Percentiles rank a stretch among this genome's conserved stretches.
These are phyloP conservation scores for Chytriomyces sp. DNA, from an alignment of 192 early-diverging fungal species.

Conservation along the genomic window DNA sequence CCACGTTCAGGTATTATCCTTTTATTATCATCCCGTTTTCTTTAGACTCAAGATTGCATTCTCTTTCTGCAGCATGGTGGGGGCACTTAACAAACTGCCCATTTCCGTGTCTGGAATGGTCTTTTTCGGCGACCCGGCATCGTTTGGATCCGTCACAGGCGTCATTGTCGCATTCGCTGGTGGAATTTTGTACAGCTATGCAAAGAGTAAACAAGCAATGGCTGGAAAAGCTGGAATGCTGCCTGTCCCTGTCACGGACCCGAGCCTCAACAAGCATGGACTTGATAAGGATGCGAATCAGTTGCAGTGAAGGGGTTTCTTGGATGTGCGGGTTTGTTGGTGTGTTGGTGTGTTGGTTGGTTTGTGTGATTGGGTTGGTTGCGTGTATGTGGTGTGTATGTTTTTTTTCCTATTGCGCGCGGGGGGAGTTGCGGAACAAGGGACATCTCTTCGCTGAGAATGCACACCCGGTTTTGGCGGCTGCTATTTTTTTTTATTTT, in stretches of 20 bases:
- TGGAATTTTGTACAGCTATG: conserved; percentile 30
- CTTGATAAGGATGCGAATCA: conserved; percentile 6
- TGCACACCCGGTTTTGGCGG: too few species aligned
- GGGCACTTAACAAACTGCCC: conserved; percentile 96
- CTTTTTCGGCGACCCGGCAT: conserved; percentile 85
- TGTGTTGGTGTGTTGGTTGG: not conserved
- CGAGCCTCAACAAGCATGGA: conserved; percentile 13
- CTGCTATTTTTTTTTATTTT: too few species aligned
- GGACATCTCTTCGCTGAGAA: too few species aligned
- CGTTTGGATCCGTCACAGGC: conserved; percentile 78
- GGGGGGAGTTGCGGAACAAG: too few species aligned
- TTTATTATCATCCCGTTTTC: too few species aligned
- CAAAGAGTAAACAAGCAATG: conserved; percentile 27
- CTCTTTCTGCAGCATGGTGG: conserved; percentile 75
- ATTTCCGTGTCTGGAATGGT: conserved; percentile 94
- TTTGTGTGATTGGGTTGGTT: not conserved
- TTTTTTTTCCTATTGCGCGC: not conserved
- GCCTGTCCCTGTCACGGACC: conserved; percentile 1
- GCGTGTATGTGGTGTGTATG: not conserved
- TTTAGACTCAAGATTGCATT: not conserved
- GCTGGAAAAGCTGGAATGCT: not conserved
- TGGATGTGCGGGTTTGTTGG: not conserved
- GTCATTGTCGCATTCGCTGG: conserved; percentile 70
- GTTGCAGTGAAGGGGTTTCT: not conserved
- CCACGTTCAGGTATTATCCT: conserved; percentile 55